These are phyloP conservation scores for Monilinia fructigena DNA, from an alignment of 2,329 filamentous ascomycete species.

Conservation along the genomic window DNA sequence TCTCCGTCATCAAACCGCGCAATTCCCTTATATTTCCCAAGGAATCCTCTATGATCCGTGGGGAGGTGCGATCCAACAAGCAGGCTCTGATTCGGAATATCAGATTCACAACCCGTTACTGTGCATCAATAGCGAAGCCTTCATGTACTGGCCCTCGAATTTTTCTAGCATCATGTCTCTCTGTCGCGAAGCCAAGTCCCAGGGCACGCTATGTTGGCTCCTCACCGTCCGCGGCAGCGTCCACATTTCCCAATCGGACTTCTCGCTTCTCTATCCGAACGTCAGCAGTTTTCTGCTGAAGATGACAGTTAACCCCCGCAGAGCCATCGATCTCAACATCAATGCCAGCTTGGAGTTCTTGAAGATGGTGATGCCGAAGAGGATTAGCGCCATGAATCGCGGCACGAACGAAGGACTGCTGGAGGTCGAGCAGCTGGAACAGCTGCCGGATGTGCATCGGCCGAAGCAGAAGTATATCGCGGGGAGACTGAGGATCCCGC, in stretches of 20 bases:
- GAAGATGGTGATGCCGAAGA: constrained; percentile 49
- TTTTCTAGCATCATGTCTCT: constrained; percentile 57
- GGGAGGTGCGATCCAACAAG: constrained; percentile 51
- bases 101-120: constrained; percentile 55
- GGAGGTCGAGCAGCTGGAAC: constrained; percentile 42
- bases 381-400: constrained; percentile 49
- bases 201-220: constrained; percentile 50
- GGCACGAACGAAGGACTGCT: constrained; percentile 56
- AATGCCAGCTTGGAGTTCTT: constrained; percentile 63
- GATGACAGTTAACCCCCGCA: constrained; percentile 59
- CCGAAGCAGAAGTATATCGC: constrained; percentile 60
- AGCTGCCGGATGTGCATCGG: constrained; percentile 52
- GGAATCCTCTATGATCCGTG: constrained; percentile 67
- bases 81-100: constrained; percentile 46
- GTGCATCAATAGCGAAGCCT: constrained; percentile 65
- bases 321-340: constrained; percentile 63
- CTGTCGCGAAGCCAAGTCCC: constrained; percentile 53
- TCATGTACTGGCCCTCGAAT: constrained; percentile 68
- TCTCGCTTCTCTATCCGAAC: constrained; percentile 61
- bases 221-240: constrained; percentile 58
- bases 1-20: constrained; percentile 50
- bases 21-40: constrained; percentile 58
- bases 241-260: constrained; percentile 66
- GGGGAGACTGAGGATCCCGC: constrained; percentile 54
- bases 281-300: constrained; percentile 60